Evolutionary conservation across 306 rosid genomes (phyloP).

Genomic region (Begonia masoniana): DNA sequence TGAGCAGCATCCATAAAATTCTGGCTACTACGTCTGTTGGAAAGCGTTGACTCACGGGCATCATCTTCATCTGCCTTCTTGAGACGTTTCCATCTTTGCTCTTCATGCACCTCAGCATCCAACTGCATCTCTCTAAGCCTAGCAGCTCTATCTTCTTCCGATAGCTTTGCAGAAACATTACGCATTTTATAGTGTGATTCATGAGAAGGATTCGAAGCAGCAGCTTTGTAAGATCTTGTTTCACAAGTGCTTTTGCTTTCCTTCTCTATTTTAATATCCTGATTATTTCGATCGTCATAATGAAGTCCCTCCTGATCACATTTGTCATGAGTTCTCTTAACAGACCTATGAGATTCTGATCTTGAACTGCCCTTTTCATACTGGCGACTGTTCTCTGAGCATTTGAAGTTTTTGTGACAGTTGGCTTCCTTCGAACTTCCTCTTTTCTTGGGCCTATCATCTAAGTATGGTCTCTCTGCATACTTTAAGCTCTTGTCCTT

Average conservation of each 20-base stretch:
- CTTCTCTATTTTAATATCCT: slow-evolving; percentile 16
- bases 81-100: slow-evolving; percentile 84
- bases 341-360: slow-evolving; percentile 7
- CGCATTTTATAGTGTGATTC: slow-evolving; percentile 41
- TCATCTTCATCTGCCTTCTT: slow-evolving; percentile 79
- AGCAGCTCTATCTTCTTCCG: slow-evolving; percentile 81
- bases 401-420: slow-evolving; percentile 15
- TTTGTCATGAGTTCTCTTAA: slow-evolving; percentile 30
- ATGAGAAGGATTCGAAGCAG: slow-evolving; percentile 12
- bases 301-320: slow-evolving; percentile 27
- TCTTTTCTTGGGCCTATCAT: slow-evolving; percentile 9
- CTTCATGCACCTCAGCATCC: slow-evolving; percentile 91
- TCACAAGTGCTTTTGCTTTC: slow-evolving; percentile 23
- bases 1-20: slow-evolving; percentile 79
- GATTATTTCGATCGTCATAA: slow-evolving; percentile 20
- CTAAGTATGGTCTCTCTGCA: slow-evolving; percentile 14
- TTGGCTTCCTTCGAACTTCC: slow-evolving; percentile 12
- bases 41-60: slow-evolving; percentile 40
- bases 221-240: slow-evolving; percentile 15
- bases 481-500: slow-evolving; percentile 12
- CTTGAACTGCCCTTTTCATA: slow-evolving; percentile 5
- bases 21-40: slow-evolving; percentile 24
- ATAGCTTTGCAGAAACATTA: slow-evolving; percentile 31
- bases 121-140: slow-evolving; percentile 78
- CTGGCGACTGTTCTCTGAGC: slow-evolving; percentile 22